Base-by-base conservation (phyloP, 2,329 filamentous ascomycete species). In the Alternaria ethzedia region DNA sequence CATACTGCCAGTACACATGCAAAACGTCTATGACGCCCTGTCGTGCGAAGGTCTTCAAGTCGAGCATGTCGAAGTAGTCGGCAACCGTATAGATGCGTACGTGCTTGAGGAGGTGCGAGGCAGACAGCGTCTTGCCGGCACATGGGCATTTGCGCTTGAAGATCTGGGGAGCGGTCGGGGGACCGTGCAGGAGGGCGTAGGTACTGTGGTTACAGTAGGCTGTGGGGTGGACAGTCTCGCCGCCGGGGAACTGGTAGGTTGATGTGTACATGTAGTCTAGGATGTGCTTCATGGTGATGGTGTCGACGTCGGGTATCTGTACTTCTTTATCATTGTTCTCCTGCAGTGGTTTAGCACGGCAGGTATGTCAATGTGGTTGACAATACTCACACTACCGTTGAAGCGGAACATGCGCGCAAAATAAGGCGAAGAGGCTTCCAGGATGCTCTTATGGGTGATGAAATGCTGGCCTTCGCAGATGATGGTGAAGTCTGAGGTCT, bases 361-460 rank as follows among this genome's bases (percentile, higher is more conserved):
- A 17, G 2, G 21, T 6, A 5, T 23, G 12, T 13, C 13, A 2
- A 17, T 13, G 2, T 8, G 12, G 8, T 26, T 26, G 20, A 6
- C 2, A 2, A 12, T 25, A n/a, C 49, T 23, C 32, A 56, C 61
- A 25, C 54, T 45, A 10, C 28, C 50, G 13, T 58, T 56, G 59
- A 66, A 66, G 9, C 54, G 54, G 10, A 66, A 66, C 57, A 64
- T 60, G n/a, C 61, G 44, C 41, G 30, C 43, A 7, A 66, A 66
- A 25, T 66, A 66, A 5, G 61, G 54, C 3, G 52, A 66, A 1
- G 30, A 49, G 21, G 43, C 30, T 21, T 23, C 13, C 8, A 66
- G 26, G 9, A 63, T n/a, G 7, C 12, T 11, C n/a, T 47, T 63
- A 12, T 66, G 63, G 12, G 57, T 28, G 20, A 36, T 56, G 43